Evolutionary conservation across 352 stramenopile genomes (phyloP), one percentile per base, ranked within the genome.

Genomic region (Pythium vanterpoolii): DNA sequence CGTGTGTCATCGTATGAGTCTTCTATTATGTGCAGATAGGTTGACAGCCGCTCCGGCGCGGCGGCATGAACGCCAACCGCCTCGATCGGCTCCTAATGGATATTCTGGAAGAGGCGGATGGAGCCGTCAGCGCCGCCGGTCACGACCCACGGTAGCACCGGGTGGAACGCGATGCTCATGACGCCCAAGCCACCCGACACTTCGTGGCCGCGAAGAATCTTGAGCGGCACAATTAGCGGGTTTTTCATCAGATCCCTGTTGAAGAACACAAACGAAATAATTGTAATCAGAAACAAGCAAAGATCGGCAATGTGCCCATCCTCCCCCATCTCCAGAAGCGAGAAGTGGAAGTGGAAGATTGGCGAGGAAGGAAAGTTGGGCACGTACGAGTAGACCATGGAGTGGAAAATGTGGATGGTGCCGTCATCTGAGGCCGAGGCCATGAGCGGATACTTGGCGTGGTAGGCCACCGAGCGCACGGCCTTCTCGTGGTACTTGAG

Each of bases 341-440:
- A 14, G 52, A 26, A 5, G 27, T 28, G 26, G 34, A 49, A 19
- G 54, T 46, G 44, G 39, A 62, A 49, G 14, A 31, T 26, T 1
- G n/a, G 11, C 6, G 9, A 46, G 38, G 4, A 18, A 23, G 38
- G 5, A 43, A 5, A 16, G 40, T 46, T 21, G n/a, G n/a, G n/a
- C n/a, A 90, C 84, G 79, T 92, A 94, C 84, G 86, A 98, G 82
- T 99, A 99, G 19, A 99, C 96, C 86, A 98, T 99, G 28, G 94
- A 90, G 71, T 99, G 98, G 83, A 99, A 99, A 39, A 99, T 96
- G 77, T 99, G 97, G 64, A 99, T 95, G 45, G 83, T 94, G 58
- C 97, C 98, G 71, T 99, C 97, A 66, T 99, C 98, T 21, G 96
- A 98, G 24, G 93, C 95, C 33, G 96, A 99, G 18, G 97, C 97